Percentiles rank a stretch among this genome's conserved stretches.
Evolutionary conservation across 352 stramenopile genomes (phyloP).

Genomic region (Aphanomyces invadans): DNA sequence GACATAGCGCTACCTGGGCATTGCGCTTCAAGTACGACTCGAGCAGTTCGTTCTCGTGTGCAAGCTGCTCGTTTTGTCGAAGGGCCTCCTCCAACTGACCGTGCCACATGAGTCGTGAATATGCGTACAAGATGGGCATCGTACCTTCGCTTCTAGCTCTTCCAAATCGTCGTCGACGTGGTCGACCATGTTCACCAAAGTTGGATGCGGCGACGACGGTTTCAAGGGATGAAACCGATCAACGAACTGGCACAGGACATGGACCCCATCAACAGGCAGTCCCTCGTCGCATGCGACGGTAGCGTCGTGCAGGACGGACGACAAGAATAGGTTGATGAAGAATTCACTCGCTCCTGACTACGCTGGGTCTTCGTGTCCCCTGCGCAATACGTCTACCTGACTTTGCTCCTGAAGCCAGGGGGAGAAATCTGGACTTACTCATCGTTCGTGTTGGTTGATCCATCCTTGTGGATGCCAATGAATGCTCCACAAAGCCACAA

Average conservation of each 20-base stretch:
- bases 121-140: background rate
- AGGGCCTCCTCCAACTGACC: conserved; percentile 79
- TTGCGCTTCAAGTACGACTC: conserved; percentile 76
- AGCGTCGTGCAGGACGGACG: too few relatives aligned
- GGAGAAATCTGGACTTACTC: too few relatives aligned
- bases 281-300: too few relatives aligned
- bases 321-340: too few relatives aligned
- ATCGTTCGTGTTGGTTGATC: too few relatives aligned
- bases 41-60: conserved; percentile 87
- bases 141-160: conserved; percentile 59
- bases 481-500: too few relatives aligned
- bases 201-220: background rate
- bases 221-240: background rate
- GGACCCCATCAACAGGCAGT: too few relatives aligned
- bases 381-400: too few relatives aligned
- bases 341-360: too few relatives aligned
- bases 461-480: too few relatives aligned
- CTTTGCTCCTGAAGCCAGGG: too few relatives aligned
- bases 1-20: conserved; percentile 32
- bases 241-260: background rate
- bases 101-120: background rate
- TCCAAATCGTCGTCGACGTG: conserved; percentile 57
- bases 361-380: too few relatives aligned
- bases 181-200: background rate
- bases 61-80: conserved; percentile 83